Conservation (phyloP, 2,329 filamentous ascomycete species). For the Capronia americana region DNA sequence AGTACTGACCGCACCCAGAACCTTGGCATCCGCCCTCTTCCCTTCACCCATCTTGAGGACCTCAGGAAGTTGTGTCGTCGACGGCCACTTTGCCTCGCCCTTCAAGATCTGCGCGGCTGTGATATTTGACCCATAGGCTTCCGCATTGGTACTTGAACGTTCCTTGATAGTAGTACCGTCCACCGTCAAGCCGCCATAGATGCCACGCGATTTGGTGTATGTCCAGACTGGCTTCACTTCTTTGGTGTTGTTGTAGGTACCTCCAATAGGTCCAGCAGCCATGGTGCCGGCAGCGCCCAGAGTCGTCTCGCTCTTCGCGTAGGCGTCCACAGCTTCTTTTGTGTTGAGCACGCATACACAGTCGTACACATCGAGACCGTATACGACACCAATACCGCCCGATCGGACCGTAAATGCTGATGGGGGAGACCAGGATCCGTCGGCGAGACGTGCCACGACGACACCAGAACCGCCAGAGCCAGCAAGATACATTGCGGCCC, state of each 20-base stretch:
- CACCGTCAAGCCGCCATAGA: slow-evolving; percentile 31
- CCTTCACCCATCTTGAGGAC: slow-evolving; percentile 15
- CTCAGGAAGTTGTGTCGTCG: slow-evolving; percentile 14
- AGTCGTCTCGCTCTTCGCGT: slow-evolving; percentile 15
- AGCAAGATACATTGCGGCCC: slow-evolving; percentile 31
- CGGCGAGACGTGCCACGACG: slow-evolving; percentile 29
- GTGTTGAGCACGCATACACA: slow-evolving; percentile 36
- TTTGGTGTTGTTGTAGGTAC: slow-evolving; percentile 20
- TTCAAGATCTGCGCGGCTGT: slow-evolving; percentile 25
- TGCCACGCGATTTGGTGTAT: slow-evolving; percentile 29
- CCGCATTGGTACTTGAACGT: slow-evolving; percentile 19
- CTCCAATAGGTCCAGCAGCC: slow-evolving; percentile 29
- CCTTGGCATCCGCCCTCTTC: slow-evolving; percentile 10
- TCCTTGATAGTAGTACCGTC: slow-evolving; percentile 29
- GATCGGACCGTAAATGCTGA: slow-evolving; percentile 26
- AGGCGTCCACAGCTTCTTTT: slow-evolving; percentile 24
- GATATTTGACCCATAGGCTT: slow-evolving; percentile 20
- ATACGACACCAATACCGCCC: slow-evolving; percentile 25
- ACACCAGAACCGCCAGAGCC: slow-evolving; percentile 31
- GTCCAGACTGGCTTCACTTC: slow-evolving; percentile 31
- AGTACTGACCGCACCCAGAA: slow-evolving; percentile 16
- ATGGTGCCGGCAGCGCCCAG: slow-evolving; percentile 23
- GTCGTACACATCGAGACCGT: slow-evolving; percentile 30
- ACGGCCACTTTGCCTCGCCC: slow-evolving; percentile 19
- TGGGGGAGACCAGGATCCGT: slow-evolving; percentile 31